Evolutionary conservation across 108 stramenopile genomes (phyloP), one percentile per base, ranked within the genome.

Genomic region (Hondaea fermentalgiana): DNA sequence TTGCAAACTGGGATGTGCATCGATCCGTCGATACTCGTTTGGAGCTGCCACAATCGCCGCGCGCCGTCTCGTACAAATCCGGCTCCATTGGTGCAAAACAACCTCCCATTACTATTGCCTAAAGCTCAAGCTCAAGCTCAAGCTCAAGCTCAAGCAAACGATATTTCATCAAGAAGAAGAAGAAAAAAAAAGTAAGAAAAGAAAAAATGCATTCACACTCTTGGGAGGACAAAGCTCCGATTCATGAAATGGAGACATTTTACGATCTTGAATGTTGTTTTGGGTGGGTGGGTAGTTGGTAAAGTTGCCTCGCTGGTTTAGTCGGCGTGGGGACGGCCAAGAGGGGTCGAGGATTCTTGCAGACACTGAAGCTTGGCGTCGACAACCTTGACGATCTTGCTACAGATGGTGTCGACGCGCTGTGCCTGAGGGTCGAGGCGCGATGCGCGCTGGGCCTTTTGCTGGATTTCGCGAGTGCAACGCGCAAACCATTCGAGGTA

Each of bases 341-440:
- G 64, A 42, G 64, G 14, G 42, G 21, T 12, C 21, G 6, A 12
- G 42, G 64, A 17, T 23, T 69, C 64, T 23, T 69, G 64, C 14
- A 69, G 64, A 23, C 64, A 69, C 42, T 69, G 64, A 10, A 69
- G 42, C 42, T 83, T 83, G 49, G 51, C 45, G 49, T 47, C 76
- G 23, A 83, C 49, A 17, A 83, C 51, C 45, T 83, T 83, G 76
- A 47, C 49, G 51, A 83, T 47, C 76, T 83, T 83, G 76, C n/a
- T 28, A 53, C 76, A 83, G 76, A 83, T 83, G 49, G 44, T 83
- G 45, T 83, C 76, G 45, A 25, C 28, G 76, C 76, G 76, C 64
- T 69, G 64, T 0, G 64, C 64, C 42, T 69, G 64, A 6, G 76
- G 49, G 51, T 47, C 76, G 45, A 21, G n/a, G 3, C 25, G 45